Conservation (phyloP, 73 alveolate genomes). For the Paraurostyla sp. region DNA sequence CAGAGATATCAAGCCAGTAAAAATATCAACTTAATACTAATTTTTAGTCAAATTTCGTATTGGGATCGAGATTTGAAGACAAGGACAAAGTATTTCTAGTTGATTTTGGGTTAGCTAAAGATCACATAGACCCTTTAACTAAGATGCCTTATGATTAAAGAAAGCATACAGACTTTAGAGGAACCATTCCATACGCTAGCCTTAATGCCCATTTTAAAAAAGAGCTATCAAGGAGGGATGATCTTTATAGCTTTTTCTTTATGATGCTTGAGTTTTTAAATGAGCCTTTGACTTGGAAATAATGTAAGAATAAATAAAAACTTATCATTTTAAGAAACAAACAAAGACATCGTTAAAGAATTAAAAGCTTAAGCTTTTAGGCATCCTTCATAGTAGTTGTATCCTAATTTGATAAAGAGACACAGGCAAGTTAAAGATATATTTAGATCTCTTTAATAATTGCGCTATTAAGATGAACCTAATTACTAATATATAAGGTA, state of each 20-base stretch:
- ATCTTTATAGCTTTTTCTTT: slow-evolving; percentile 86
- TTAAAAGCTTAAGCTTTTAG: slow-evolving; percentile 69
- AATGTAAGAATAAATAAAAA: slow-evolving; percentile 19
- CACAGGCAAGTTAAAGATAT: slow-evolving; percentile 70
- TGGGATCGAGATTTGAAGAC: slow-evolving; percentile 42
- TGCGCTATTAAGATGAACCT: slow-evolving; percentile 76
- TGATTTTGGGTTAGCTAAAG: slow-evolving; percentile 85
- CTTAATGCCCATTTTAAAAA: slow-evolving; percentile 78
- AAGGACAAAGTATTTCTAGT: slow-evolving; percentile 71
- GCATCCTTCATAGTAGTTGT: slow-evolving; percentile 71
- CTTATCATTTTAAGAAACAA: not conserved
- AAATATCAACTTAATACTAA: not conserved
- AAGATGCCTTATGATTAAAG: slow-evolving; percentile 50
- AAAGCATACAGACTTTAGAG: slow-evolving; percentile 77
- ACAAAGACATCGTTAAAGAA: slow-evolving; percentile 77
- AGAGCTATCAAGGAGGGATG: slow-evolving; percentile 90
- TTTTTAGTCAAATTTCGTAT: slow-evolving; percentile 70
- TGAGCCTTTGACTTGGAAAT: slow-evolving; percentile 87
- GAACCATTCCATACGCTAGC: slow-evolving; percentile 87
- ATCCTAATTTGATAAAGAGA: slow-evolving; percentile 67
- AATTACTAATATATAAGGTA: slow-evolving; percentile 73
- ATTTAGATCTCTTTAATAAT: slow-evolving; percentile 62
- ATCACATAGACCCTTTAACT: slow-evolving; percentile 45
- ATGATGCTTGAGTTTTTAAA: slow-evolving; percentile 84
- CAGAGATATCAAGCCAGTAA: slow-evolving; percentile 87